phyloP scores from a whole-genome alignment of 306 rosid species.

The Fragaria nilgerrensis region DNA sequence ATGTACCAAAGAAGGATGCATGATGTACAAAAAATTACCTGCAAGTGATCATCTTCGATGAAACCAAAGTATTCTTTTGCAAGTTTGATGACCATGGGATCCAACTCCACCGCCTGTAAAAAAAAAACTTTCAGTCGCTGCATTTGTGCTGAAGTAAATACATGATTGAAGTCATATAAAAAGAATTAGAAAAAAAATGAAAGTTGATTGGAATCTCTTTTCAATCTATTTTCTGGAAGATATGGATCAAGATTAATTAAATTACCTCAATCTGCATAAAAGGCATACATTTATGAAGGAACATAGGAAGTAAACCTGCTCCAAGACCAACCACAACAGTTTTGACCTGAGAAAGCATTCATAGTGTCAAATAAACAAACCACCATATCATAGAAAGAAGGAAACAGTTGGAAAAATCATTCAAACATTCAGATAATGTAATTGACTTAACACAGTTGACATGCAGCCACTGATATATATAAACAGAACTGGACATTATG shows the following conservation, averaged over 20 bases:
- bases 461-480: neutral
- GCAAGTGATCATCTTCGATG: conserved; percentile 62
- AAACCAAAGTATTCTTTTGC: conserved; percentile 72
- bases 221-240: neutral
- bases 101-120: conserved; percentile 86
- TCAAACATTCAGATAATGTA: neutral
- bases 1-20: neutral
- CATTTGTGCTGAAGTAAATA: neutral
- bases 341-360: conserved; percentile 64
- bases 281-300: conserved; percentile 73
- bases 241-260: neutral
- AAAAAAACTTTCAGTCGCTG: conserved; percentile 15
- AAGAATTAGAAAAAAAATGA: neutral
- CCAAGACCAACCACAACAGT: conserved; percentile 87
- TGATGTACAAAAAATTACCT: conserved; percentile 44
- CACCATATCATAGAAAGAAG: neutral
- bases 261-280: conserved; percentile 79
- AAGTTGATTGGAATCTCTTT: neutral
- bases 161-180: neutral
- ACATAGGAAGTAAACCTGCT: conserved; percentile 96
- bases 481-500: neutral
- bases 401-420: neutral
- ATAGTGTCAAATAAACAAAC: conserved; percentile 13
- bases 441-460: neutral
- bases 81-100: conserved; percentile 60